These are phyloP conservation scores for Jasminum sambac DNA, from an alignment of 257 asterid genomes.

Conservation along the genomic window DNA sequence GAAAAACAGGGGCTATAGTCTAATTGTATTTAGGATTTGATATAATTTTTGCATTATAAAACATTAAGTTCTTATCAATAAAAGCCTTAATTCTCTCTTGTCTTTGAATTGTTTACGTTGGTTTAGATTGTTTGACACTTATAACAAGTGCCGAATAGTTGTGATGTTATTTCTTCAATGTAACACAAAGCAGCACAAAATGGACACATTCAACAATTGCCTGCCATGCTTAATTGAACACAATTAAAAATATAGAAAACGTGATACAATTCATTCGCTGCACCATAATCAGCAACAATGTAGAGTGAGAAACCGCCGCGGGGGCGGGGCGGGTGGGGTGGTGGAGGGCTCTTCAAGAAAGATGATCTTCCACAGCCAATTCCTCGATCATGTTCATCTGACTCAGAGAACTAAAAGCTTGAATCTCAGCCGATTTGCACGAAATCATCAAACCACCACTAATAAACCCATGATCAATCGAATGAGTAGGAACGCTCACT, in stretches of 20 bases:
- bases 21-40: no score
- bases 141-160: not conserved
- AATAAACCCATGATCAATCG: conserved; percentile 14
- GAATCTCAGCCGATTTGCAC: conserved; percentile 69
- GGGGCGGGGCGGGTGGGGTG: not conserved
- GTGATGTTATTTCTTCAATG: conserved; percentile 23
- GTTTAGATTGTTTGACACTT: no score
- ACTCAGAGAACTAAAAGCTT: conserved; percentile 50
- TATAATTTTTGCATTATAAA: no score
- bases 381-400: conserved; percentile 62
- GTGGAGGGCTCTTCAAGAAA: conserved; percentile 22
- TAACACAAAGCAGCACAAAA: conserved; percentile 24
- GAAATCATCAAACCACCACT: conserved; percentile 35
- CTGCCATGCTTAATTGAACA: conserved; percentile 2
- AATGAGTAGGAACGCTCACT: not conserved
- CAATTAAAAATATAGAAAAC: not conserved
- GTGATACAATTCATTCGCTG: not conserved
- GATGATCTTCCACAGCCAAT: conserved; percentile 53
- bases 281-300: not conserved
- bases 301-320: not conserved
- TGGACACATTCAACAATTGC: conserved; percentile 8
- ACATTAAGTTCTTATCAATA: no score
- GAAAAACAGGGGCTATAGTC: no score
- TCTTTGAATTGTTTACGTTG: no score
- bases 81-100: no score